phyloP scores from a whole-genome alignment of 169 alveolate species.

The Plasmodium cynomolgi region DNA sequence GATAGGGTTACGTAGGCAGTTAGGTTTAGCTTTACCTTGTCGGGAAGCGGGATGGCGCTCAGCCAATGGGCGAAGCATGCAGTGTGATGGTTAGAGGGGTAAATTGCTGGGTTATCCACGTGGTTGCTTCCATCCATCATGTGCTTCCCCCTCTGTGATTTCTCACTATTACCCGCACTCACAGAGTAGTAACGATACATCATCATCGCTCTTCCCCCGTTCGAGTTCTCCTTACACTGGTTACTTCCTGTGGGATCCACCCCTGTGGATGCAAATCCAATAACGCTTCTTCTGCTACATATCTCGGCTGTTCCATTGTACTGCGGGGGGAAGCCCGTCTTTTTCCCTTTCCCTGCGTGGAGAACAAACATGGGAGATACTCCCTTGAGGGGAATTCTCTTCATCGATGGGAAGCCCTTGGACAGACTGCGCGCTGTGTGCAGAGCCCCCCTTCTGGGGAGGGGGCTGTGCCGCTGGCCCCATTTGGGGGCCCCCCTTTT shows the following conservation, averaged over 20 bases:
- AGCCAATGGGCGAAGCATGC: neutral
- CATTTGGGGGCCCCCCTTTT: neutral
- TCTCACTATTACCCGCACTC: neutral
- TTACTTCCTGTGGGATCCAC: neutral
- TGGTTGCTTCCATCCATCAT: neutral
- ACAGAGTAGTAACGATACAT: neutral
- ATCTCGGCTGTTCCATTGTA: neutral
- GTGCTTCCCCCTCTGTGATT: neutral
- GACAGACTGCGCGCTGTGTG: neutral
- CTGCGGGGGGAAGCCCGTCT: neutral
- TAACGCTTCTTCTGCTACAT: neutral
- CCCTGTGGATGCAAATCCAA: neutral
- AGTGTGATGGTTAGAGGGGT: neutral
- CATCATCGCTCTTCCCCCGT: neutral
- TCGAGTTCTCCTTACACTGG: neutral
- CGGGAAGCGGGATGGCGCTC: neutral
- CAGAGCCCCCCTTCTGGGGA: neutral
- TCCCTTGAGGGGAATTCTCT: neutral
- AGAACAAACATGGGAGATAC: neutral
- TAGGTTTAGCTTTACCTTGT: conserved; percentile 12
- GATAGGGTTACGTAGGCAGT: neutral
- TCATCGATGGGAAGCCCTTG: neutral
- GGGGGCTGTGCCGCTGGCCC: neutral
- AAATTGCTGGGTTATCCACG: neutral
- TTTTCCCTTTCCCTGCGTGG: neutral